Conservation (phyloP, 2,329 filamentous ascomycete genomes). For the Botrytis fragariae region DNA sequence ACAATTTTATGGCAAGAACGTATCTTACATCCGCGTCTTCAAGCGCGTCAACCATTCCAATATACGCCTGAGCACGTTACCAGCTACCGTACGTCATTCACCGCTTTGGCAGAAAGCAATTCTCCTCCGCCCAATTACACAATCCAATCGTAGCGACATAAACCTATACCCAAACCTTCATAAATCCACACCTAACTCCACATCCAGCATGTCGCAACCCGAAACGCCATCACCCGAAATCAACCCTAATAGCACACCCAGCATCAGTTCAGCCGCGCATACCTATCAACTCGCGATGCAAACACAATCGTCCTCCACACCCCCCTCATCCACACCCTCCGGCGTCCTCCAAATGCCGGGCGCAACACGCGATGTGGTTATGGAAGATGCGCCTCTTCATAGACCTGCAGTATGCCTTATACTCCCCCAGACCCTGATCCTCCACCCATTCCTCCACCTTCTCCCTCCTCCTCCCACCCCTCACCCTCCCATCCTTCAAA, state of each 20-base stretch:
- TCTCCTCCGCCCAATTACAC: neutral
- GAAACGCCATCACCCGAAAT: slow-evolving; percentile 21
- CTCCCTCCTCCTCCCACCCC: neutral
- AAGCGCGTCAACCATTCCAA: neutral
- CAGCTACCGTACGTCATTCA: neutral
- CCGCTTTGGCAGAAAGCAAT: slow-evolving; percentile 7
- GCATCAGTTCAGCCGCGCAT: slow-evolving; percentile 32
- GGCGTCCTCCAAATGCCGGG: slow-evolving; percentile 25
- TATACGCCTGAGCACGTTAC: slow-evolving; percentile 6
- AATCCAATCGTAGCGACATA: slow-evolving; percentile 5
- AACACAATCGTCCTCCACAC: slow-evolving; percentile 27
- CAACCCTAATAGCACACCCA: slow-evolving; percentile 21
- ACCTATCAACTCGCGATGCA: slow-evolving; percentile 34
- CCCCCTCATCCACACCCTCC: slow-evolving; percentile 8
- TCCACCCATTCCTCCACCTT: neutral
- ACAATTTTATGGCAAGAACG: neutral
- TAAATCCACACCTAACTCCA: slow-evolving; percentile 9
- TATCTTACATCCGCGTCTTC: neutral
- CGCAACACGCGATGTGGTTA: slow-evolving; percentile 31
- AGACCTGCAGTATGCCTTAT: slow-evolving; percentile 28
- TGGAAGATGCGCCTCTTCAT: slow-evolving; percentile 33
- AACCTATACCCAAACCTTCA: slow-evolving; percentile 4
- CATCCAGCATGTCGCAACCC: slow-evolving; percentile 27
- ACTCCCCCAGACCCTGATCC: slow-evolving; percentile 4
- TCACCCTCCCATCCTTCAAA: neutral